Evolutionary conservation across 345 rosid genomes (phyloP).

Genomic region (Boechera retrofracta): DNA sequence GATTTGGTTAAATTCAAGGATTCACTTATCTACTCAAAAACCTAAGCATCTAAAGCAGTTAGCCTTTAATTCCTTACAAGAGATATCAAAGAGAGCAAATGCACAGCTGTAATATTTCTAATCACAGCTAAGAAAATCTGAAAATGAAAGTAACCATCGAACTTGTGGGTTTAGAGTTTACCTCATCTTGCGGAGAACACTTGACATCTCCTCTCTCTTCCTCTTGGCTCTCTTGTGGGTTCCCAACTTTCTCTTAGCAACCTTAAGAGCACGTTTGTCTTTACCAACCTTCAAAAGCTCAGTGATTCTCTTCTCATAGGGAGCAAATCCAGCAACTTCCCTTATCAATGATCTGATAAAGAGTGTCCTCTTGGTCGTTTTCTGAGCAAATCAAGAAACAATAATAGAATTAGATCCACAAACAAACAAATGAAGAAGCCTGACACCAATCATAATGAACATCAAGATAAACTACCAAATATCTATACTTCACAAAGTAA

Average conservation of each 20-base stretch:
- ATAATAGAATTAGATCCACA: neutral
- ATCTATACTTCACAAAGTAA: neutral
- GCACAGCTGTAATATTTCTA: no score
- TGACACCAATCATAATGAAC: neutral
- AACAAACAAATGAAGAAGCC: neutral
- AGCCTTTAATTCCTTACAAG: neutral
- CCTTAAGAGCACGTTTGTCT: slow-evolving; percentile 50
- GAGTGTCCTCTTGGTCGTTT: slow-evolving; percentile 47
- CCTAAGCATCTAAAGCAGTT: neutral
- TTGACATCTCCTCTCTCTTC: slow-evolving; percentile 54
- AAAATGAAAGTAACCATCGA: neutral
- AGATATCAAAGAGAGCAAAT: no score
- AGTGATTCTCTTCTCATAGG: slow-evolving; percentile 49
- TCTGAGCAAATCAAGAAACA: neutral
- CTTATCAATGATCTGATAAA: slow-evolving; percentile 40
- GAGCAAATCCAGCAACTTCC: slow-evolving; percentile 48
- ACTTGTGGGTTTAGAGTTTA: neutral
- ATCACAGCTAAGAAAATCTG: neutral
- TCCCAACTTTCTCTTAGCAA: slow-evolving; percentile 50
- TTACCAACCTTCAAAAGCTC: slow-evolving; percentile 49
- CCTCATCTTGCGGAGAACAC: slow-evolving; percentile 49
- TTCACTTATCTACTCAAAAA: neutral
- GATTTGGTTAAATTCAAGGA: neutral
- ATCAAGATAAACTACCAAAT: neutral
- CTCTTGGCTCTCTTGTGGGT: slow-evolving; percentile 53